phyloP scores from a whole-genome alignment of 352 stramenopile genomes.

The Plasmopara halstedii region DNA sequence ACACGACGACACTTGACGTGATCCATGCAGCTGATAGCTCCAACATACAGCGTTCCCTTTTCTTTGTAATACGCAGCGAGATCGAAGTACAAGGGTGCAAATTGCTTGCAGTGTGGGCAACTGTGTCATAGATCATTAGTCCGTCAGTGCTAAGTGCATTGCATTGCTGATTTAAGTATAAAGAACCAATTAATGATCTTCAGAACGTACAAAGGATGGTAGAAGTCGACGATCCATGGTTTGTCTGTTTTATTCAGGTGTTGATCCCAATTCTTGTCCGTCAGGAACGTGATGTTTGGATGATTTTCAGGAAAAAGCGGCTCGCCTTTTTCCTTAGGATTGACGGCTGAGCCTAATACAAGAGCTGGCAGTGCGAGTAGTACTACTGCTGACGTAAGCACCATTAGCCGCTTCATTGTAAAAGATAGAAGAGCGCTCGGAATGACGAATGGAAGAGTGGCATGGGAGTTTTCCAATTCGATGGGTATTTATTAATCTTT shows the following conservation, averaged over 20 bases:
- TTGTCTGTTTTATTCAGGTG: conserved; percentile 67
- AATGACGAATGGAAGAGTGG: conserved; percentile 18
- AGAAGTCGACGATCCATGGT: conserved; percentile 81
- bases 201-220: conserved; percentile 74
- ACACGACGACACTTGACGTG: conserved; percentile 76
- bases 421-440: conserved; percentile 2
- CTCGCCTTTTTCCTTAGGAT: conserved; percentile 68
- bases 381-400: conserved; percentile 8
- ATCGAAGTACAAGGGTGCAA: conserved; percentile 55
- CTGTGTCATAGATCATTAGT: conserved; percentile 23
- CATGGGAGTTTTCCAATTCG: conserved; percentile 7
- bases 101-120: conserved; percentile 77
- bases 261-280: conserved; percentile 74
- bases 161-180: not conserved
- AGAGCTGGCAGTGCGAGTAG: conserved; percentile 8
- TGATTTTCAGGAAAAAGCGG: conserved; percentile 74
- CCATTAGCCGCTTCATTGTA: conserved; percentile 17
- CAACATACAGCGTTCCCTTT: conserved; percentile 58
- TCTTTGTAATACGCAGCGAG: conserved; percentile 68
- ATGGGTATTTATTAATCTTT: conserved; percentile 2
- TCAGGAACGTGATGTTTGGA: conserved; percentile 83
- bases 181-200: not conserved
- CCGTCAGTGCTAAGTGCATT: conserved; percentile 8
- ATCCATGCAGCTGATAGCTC: conserved; percentile 81
- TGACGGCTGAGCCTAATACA: conserved; percentile 27